Evolutionary conservation across 805 yeast species (phyloP).

Genomic region (Metschnikowia corniflorae): DNA sequence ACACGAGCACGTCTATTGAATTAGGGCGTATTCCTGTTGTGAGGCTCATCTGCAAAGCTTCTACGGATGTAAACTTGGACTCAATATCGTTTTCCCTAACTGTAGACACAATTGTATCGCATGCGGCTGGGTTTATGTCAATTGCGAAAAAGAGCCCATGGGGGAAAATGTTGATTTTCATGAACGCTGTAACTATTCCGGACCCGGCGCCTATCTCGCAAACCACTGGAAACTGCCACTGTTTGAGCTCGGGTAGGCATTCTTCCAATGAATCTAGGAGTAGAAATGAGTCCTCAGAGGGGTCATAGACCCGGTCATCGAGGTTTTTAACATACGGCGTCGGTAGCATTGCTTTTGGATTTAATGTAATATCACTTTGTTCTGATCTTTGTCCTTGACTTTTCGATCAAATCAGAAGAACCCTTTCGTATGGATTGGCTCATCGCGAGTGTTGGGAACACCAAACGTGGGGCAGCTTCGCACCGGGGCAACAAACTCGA

Average conservation of each 20-base stretch:
- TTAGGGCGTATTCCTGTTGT: slow-evolving; percentile 45
- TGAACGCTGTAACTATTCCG: slow-evolving; percentile 80
- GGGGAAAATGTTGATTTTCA: slow-evolving; percentile 55
- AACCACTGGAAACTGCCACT: slow-evolving; percentile 47
- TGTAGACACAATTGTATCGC: slow-evolving; percentile 39
- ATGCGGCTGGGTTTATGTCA: slow-evolving; percentile 80
- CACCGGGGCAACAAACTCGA: too few relatives aligned
- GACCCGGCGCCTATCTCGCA: slow-evolving; percentile 91
- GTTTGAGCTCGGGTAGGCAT: slow-evolving; percentile 33
- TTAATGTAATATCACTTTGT: too few relatives aligned
- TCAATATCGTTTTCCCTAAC: slow-evolving; percentile 18
- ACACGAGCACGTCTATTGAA: slow-evolving; percentile 67
- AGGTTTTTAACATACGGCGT: slow-evolving; percentile 63
- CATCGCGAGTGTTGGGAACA: too few relatives aligned
- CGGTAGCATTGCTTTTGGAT: slow-evolving; percentile 78
- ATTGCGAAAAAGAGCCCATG: slow-evolving; percentile 58
- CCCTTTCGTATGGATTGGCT: too few relatives aligned
- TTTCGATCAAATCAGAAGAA: too few relatives aligned
- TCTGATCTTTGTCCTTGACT: too few relatives aligned
- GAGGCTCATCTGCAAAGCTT: slow-evolving; percentile 52
- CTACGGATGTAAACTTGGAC: slow-evolving; percentile 14
- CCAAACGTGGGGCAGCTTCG: too few relatives aligned
- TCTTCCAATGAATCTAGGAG: slow-evolving; percentile 74
- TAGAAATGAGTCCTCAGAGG: slow-evolving; percentile 88
- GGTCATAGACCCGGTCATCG: slow-evolving; percentile 84